A percentile compares a stretch with the other conserved stretches of the same genome.
phyloP scores from a whole-genome alignment of 768 basidiomycete species.

The Plicaturopsis crispa region DNA sequence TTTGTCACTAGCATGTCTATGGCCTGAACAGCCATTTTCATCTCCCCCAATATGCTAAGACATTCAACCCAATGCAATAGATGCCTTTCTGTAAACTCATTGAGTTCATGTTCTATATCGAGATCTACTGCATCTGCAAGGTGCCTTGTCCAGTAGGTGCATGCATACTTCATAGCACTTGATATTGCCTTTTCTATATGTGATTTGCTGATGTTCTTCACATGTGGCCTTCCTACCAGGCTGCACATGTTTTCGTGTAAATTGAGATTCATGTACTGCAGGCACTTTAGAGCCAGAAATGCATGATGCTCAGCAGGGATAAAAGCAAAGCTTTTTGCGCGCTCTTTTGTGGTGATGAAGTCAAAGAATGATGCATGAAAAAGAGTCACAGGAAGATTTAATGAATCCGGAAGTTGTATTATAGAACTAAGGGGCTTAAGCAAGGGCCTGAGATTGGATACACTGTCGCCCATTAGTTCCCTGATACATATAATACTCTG shows the following conservation, averaged over 20 bases:
- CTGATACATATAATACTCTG: too few species aligned
- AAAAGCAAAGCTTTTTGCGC: constrained; percentile 7
- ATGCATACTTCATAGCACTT: constrained; percentile 12
- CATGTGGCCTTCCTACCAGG: background rate
- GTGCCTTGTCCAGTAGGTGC: constrained; percentile 14
- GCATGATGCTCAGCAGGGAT: background rate
- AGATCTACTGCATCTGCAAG: too few species aligned
- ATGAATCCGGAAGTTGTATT: background rate
- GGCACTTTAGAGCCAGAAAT: background rate
- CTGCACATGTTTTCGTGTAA: background rate
- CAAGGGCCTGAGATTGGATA: too few species aligned
- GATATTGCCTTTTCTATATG: constrained; percentile 7
- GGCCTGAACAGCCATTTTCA: constrained; percentile 1
- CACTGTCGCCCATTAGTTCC: too few species aligned
- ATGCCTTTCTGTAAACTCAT: constrained; percentile 9
- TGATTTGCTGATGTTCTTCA: too few species aligned
- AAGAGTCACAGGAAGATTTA: background rate
- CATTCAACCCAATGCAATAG: constrained; percentile 16
- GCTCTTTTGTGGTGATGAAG: constrained; percentile 8
- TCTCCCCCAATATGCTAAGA: too few species aligned
- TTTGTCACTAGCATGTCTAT: background rate
- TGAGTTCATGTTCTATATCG: background rate
- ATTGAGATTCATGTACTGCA: background rate
- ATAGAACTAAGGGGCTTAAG: too few species aligned
- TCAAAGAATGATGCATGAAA: constrained; percentile 15